Evolutionary conservation across 805 yeast species (phyloP), one percentile per base, ranked within the genome.

Genomic region (Barnettozyma californica): DNA sequence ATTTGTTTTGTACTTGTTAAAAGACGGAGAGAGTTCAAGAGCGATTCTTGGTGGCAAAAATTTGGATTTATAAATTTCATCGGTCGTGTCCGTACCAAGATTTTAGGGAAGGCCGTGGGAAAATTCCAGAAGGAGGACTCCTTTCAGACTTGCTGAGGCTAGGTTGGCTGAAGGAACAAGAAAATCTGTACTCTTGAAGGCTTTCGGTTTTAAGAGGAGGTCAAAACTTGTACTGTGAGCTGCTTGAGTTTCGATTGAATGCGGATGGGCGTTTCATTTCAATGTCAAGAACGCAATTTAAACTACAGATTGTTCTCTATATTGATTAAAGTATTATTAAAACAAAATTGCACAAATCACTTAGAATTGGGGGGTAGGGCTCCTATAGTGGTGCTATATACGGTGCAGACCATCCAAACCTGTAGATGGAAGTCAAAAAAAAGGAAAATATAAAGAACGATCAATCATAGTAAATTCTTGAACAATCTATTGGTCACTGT

Each of bases 41-140:
- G 6, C n/a, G 11, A 13, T 10, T 41, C 25, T 14, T 21, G 31
- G 51, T 41, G 48, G 46, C 46, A 29, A 43, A 16, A 21, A 6
- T 18, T 41, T 26, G 27, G 37, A 21, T 29, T 43, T 29, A 20
- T 10, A 44, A 26, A 34, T 23, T 35, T 43, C 16, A 18, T 9
- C 2, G 43, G 31, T 14, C n/a, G 43, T 40, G 43, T 14, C 43
- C 31, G 2, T 26, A 27, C 34, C 34, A 13, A 21, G 27, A 3
- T 37, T 40, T 14, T 25, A 40, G 43, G n/a, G 14, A 9, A 29
- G 21, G 20, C 19, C 5, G 46, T 19, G 27, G 46, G 42, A 44
- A 44, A 9, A 13, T 36, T 44, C 47, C 27, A 44, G 47, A 44
- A 44, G 47, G 47, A 44, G 31, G 11, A 23, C n/a, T 26, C 43